Evolutionary conservation across 1,284 basidiomycete species (phyloP).

Genomic region (Malassezia obtusa): DNA sequence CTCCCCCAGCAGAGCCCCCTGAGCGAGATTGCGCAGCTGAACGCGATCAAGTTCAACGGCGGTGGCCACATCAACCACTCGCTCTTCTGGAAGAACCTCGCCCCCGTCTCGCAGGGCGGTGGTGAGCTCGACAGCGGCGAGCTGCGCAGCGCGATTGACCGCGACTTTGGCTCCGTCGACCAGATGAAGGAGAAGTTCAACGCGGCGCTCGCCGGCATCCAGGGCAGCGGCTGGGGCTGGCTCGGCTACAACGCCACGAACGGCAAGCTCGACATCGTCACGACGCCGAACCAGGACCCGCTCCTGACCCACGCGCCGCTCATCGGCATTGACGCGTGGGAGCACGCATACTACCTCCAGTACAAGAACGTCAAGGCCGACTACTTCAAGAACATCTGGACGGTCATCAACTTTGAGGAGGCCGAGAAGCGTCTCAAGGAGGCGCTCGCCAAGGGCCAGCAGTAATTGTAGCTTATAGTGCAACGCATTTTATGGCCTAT

Average conservation of each 20-base stretch:
- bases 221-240: slow-evolving; percentile 47
- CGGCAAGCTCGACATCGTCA: slow-evolving; percentile 38
- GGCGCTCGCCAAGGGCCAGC: slow-evolving; percentile 18
- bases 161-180: slow-evolving; percentile 43
- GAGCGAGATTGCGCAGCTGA: slow-evolving; percentile 27
- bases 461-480: not conserved
- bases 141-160: slow-evolving; percentile 41
- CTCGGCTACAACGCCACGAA: slow-evolving; percentile 34
- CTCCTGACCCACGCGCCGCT: slow-evolving; percentile 41
- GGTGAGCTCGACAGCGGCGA: slow-evolving; percentile 34
- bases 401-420: slow-evolving; percentile 47
- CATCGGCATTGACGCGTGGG: slow-evolving; percentile 47
- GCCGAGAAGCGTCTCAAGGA: slow-evolving; percentile 44
- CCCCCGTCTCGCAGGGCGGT: slow-evolving; percentile 37
- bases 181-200: slow-evolving; percentile 37
- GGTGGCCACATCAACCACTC: slow-evolving; percentile 48
- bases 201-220: slow-evolving; percentile 37
- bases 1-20: slow-evolving; percentile 35
- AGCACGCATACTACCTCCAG: slow-evolving; percentile 46
- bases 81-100: slow-evolving; percentile 46
- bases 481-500: not conserved
- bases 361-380: slow-evolving; percentile 46
- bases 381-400: slow-evolving; percentile 48
- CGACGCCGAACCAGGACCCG: slow-evolving; percentile 46
- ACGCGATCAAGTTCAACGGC: slow-evolving; percentile 47